phyloP scores from a whole-genome alignment of 371 early-diverging fungal species.

The Mucor racemosus region DNA sequence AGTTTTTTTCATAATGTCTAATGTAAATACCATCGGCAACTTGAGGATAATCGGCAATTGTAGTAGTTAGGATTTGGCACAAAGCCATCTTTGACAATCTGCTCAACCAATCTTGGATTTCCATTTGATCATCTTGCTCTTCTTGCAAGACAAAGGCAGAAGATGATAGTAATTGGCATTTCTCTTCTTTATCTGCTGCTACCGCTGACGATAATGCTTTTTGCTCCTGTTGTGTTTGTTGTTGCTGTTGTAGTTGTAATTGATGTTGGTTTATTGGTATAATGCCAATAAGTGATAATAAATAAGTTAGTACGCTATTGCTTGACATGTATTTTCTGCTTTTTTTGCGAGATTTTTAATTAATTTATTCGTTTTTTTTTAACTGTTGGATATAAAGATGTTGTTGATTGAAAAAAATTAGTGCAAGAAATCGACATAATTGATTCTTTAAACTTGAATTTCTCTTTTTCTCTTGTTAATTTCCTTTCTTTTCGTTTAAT shows the following conservation, averaged over 20 bases:
- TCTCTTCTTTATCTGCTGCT: conserved; percentile 4
- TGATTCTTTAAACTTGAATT: conserved; percentile 7
- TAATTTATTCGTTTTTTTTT: conserved; percentile 17
- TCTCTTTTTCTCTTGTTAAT: conserved; percentile 3
- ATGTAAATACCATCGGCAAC: conserved; percentile 26
- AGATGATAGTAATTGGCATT: conserved; percentile 28
- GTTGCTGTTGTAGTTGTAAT: conserved; percentile 6
- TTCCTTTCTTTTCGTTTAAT: conserved; percentile 2
- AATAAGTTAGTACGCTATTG: conserved; percentile 21
- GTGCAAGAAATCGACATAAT: conserved; percentile 28
- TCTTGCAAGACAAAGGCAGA: conserved; percentile 29
- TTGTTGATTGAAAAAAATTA: conserved; percentile 7
- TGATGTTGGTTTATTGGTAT: conserved; percentile 17
- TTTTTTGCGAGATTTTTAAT: conserved; percentile 13
- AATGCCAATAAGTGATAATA: conserved; percentile 34
- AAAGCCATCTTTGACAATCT: conserved; percentile 37
- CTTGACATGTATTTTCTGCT: conserved; percentile 19
- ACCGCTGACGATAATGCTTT: not conserved
- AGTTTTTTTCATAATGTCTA: conserved; percentile 19
- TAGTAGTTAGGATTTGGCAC: conserved; percentile 36
- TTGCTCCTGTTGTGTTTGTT: not conserved
- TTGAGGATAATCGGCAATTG: conserved; percentile 29
- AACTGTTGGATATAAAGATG: conserved; percentile 12
- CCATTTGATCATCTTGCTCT: conserved; percentile 10
- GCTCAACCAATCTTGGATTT: conserved; percentile 30